Base-by-base conservation (phyloP, 2,329 filamentous ascomycete genomes). In the Colletotrichum paranaense region DNA sequence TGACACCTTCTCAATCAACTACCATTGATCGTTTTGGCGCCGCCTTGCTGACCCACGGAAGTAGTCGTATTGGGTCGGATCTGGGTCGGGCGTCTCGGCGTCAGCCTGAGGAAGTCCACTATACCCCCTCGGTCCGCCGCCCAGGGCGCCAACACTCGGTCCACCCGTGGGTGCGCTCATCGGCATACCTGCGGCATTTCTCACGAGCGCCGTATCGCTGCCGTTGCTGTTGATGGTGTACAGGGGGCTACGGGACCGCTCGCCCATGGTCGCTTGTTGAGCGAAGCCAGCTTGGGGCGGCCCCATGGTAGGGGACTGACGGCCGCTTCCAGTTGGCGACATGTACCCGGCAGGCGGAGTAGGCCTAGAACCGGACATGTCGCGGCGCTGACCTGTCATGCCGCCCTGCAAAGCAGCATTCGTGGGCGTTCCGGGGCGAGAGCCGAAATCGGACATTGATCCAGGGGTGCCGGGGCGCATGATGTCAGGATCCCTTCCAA, bases 381-480 rank as follows among this genome's bases (percentile, higher is more conserved):
- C 32, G 7, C 69, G 67, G 8, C 67, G 64, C 19, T 56, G 58
- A 4, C 76, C 76, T 2, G 76, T 77, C 77, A 78, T 78, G n/a
- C 76, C 76, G 14, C 76, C 75, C 78, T 75, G 74, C 79, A 76
- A 83, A 85, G 77, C 67, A 82, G 78, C 68, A 3, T 65, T 85
- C 77, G 4, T 81, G 75, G 89, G 89, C 16, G 88, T 90, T 14
- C 83, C 86, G 0, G 89, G 87, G 35, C 89, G 81, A 0, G 88
- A 90, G 38, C 80, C 78, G 2, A 78, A 75, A 22, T 86, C 85
- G 19, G 84, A 85, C 60, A 86, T 82, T 32, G 88, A 90, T 14
- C 87, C 86, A 0, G 92, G 92, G 0, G 92, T 93, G 22, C 87
- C 89, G 0, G 92, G 89, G 1, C 92, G 87, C 19, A 88, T 82